These are phyloP conservation scores for Daphne laureola DNA, from an alignment of 441 rosid genomes.

Conservation along the genomic window DNA sequence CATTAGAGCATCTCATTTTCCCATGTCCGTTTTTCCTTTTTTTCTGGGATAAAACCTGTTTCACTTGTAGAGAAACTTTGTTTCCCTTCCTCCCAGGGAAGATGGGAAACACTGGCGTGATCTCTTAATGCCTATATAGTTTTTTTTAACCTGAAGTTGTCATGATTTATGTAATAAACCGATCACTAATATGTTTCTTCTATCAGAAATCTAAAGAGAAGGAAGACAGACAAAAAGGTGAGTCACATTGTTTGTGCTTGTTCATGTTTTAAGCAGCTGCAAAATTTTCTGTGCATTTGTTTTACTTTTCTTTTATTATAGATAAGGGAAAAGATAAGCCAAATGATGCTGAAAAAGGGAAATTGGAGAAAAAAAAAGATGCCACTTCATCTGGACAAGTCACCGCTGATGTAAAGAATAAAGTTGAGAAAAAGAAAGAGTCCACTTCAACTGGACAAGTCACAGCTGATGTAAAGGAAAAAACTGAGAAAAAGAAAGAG, in stretches of 20 bases:
- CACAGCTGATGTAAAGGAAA: slow-evolving; percentile 26
- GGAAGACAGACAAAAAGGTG: slow-evolving; percentile 58
- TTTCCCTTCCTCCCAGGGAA: too few species aligned
- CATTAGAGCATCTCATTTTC: too few species aligned
- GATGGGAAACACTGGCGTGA: too few species aligned
- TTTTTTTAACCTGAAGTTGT: too few species aligned
- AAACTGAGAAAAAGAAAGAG: slow-evolving; percentile 31
- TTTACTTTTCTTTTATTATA: slow-evolving; percentile 11
- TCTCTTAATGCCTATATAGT: too few species aligned
- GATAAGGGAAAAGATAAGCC: slow-evolving; percentile 32
- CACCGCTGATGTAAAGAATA: slow-evolving; percentile 25
- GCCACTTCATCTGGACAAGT: slow-evolving; percentile 26
- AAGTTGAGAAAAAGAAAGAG: slow-evolving; percentile 27
- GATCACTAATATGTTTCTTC: slow-evolving; percentile 11
- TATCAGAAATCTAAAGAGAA: slow-evolving; percentile 47
- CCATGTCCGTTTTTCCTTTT: too few species aligned
- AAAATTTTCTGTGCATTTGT: slow-evolving; percentile 7
- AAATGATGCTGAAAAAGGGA: slow-evolving; percentile 33
- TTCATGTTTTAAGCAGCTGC: not conserved
- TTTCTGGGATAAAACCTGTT: too few species aligned
- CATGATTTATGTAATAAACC: too few species aligned
- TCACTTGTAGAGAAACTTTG: too few species aligned
- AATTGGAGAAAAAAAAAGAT: slow-evolving; percentile 27
- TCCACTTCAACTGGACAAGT: slow-evolving; percentile 27
- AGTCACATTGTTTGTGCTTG: slow-evolving; percentile 12